Percentiles rank a stretch among this genome's conserved stretches.
These are phyloP conservation scores for Pythium chondricola DNA, from an alignment of 352 stramenopile genomes.

Conservation along the genomic window DNA sequence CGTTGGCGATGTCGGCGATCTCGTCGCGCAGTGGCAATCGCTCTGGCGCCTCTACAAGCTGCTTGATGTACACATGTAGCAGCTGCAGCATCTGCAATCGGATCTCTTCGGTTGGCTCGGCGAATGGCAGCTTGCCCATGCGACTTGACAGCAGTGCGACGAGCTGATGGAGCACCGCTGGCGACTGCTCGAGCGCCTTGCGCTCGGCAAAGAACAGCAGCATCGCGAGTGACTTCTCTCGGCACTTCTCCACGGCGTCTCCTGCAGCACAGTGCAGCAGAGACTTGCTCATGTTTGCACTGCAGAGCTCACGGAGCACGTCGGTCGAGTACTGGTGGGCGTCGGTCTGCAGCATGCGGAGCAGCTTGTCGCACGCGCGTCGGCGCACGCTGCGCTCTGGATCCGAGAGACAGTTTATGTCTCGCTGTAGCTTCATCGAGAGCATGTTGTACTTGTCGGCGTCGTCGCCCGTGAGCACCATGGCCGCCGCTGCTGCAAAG, in stretches of 20 bases:
- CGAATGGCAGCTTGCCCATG: slow-evolving; percentile 72
- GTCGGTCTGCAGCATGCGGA: slow-evolving; percentile 43
- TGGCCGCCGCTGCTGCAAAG: slow-evolving; percentile 1
- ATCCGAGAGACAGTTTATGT: slow-evolving; percentile 76
- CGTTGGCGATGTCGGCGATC: slow-evolving; percentile 62
- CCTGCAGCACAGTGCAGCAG: slow-evolving; percentile 40
- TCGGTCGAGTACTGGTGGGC: slow-evolving; percentile 22
- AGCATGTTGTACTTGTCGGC: slow-evolving; percentile 50
- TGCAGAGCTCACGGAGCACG: slow-evolving; percentile 41
- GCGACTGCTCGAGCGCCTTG: slow-evolving; percentile 34
- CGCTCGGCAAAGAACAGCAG: slow-evolving; percentile 52
- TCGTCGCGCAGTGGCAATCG: slow-evolving; percentile 35
- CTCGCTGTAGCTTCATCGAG: slow-evolving; percentile 75
- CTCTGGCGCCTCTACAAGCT: slow-evolving; percentile 23
- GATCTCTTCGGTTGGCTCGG: slow-evolving; percentile 79
- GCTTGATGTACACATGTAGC: slow-evolving; percentile 41
- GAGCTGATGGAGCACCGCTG: slow-evolving; percentile 36
- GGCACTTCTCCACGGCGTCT: slow-evolving; percentile 72
- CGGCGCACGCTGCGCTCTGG: slow-evolving; percentile 64
- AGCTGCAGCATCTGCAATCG: slow-evolving; percentile 65
- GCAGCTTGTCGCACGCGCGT: slow-evolving; percentile 65
- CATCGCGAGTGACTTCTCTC: slow-evolving; percentile 57
- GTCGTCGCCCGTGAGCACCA: slow-evolving; percentile 44
- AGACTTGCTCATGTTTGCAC: slow-evolving; percentile 34
- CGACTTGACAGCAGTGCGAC: slow-evolving; percentile 39